Conservation (phyloP, 2,329 filamentous ascomycete genomes). For the Gyromitra esculenta region DNA sequence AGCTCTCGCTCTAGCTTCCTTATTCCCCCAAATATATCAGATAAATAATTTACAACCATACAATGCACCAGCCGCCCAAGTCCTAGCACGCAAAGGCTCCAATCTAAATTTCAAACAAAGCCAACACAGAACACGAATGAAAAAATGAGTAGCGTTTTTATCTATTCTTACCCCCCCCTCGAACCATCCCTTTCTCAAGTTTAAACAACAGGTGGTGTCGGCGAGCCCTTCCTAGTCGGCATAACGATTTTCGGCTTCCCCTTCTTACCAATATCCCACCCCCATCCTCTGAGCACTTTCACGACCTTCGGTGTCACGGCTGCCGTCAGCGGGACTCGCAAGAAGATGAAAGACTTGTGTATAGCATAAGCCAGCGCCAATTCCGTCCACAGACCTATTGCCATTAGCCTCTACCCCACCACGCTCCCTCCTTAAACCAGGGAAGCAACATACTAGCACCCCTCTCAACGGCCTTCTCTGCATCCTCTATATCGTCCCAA, state of each 20-base stretch:
- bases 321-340: slow-evolving; percentile 90
- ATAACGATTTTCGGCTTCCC: slow-evolving; percentile 61
- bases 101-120: slow-evolving; percentile 17
- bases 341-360: slow-evolving; percentile 96
- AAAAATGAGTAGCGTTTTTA: slow-evolving; percentile 34
- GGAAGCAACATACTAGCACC: slow-evolving; percentile 72
- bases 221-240: slow-evolving; percentile 57
- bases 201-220: slow-evolving; percentile 55
- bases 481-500: slow-evolving; percentile 70
- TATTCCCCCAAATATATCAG: neutral
- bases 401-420: slow-evolving; percentile 4
- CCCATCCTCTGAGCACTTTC: slow-evolving; percentile 84
- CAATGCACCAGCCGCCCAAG: neutral
- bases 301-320: slow-evolving; percentile 95
- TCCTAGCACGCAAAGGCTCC: neutral
- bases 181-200: neutral
- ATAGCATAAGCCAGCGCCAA: slow-evolving; percentile 93
- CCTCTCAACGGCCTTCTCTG: slow-evolving; percentile 61
- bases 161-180: neutral
- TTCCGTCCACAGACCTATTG: slow-evolving; percentile 77
- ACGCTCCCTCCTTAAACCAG: neutral
- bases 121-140: neutral
- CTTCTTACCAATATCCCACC: slow-evolving; percentile 91
- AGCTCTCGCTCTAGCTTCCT: neutral
- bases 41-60: slow-evolving; percentile 7